Evolutionary conservation across 2,329 filamentous ascomycete species (phyloP).

Genomic region (Stagonosporopsis vannaccii): DNA sequence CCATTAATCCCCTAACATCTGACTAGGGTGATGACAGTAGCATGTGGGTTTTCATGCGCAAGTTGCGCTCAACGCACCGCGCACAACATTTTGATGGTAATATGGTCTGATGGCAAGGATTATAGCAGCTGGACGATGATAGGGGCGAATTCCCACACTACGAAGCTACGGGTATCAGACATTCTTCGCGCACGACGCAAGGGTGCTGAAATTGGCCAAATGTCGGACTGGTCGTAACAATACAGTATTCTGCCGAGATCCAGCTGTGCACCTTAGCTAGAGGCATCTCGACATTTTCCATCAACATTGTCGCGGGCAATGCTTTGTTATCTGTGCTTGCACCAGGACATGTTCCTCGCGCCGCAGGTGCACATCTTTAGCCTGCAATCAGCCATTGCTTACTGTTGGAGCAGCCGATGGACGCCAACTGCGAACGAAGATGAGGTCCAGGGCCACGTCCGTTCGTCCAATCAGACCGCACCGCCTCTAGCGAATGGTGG

Average conservation of each 20-base stretch:
- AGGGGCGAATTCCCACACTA: neutral
- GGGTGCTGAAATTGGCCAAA: conserved; percentile 1
- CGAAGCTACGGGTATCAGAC: neutral
- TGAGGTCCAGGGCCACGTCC: conserved; percentile 19
- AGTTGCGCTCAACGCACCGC: neutral
- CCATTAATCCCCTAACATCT: too few species aligned
- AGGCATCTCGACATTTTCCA: conserved; percentile 1
- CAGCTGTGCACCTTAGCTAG: conserved; percentile 2
- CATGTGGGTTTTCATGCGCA: neutral
- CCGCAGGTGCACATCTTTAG: neutral
- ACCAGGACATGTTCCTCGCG: neutral
- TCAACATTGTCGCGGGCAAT: neutral
- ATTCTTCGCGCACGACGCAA: conserved; percentile 3
- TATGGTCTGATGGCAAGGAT: neutral
- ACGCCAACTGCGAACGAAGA: conserved; percentile 25
- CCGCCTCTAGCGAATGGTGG: conserved; percentile 21
- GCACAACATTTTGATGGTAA: too few species aligned
- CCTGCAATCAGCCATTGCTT: neutral
- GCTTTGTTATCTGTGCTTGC: neutral
- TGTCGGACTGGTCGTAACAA: conserved; percentile 5
- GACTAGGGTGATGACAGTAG: neutral
- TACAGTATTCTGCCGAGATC: conserved; percentile 7
- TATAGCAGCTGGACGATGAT: neutral
- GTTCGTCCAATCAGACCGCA: conserved; percentile 26
- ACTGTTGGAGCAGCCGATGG: conserved; percentile 21